Percentiles rank a stretch among this genome's conserved stretches.
Conservation (phyloP, 2,329 filamentous ascomycete genomes). For the Epichloe sp. region DNA sequence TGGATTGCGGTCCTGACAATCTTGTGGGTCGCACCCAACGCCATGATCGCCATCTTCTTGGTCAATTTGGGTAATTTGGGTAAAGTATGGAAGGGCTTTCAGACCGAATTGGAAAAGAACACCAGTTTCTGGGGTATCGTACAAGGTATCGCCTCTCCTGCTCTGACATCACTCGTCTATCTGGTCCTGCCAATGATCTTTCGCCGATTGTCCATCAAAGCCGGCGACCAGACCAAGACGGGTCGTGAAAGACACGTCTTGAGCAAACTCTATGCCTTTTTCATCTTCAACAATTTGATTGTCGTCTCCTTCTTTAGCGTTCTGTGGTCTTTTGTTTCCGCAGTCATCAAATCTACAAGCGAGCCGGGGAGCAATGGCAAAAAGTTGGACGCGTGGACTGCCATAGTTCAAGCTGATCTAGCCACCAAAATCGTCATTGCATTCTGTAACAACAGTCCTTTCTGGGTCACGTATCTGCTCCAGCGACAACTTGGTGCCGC, state of each 20-base stretch:
- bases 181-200: conserved; percentile 83
- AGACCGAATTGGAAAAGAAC: conserved; percentile 46
- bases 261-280: conserved; percentile 85
- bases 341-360: conserved; percentile 46
- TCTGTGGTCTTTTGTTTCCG: conserved; percentile 59
- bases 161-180: conserved; percentile 77
- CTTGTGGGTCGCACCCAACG: conserved; percentile 84
- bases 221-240: conserved; percentile 84
- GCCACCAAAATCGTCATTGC: conserved; percentile 54
- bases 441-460: conserved; percentile 70
- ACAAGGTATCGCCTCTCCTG: conserved; percentile 83
- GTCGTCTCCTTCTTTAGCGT: conserved; percentile 88
- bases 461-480: conserved; percentile 88
- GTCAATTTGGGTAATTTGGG: conserved; percentile 75
- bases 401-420: conserved; percentile 51
- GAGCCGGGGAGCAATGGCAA: conserved; percentile 14
- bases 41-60: conserved; percentile 86
- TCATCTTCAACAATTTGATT: conserved; percentile 92
- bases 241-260: conserved; percentile 85
- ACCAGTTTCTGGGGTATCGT: conserved; percentile 68
- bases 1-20: conserved; percentile 75
- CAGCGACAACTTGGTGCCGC: conserved; percentile 88
- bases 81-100: conserved; percentile 65
- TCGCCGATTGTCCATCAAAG: conserved; percentile 67
- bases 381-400: conserved; percentile 51